phyloP scores from a whole-genome alignment of 306 rosid species.

The Dalbergia cochinchinensis region DNA sequence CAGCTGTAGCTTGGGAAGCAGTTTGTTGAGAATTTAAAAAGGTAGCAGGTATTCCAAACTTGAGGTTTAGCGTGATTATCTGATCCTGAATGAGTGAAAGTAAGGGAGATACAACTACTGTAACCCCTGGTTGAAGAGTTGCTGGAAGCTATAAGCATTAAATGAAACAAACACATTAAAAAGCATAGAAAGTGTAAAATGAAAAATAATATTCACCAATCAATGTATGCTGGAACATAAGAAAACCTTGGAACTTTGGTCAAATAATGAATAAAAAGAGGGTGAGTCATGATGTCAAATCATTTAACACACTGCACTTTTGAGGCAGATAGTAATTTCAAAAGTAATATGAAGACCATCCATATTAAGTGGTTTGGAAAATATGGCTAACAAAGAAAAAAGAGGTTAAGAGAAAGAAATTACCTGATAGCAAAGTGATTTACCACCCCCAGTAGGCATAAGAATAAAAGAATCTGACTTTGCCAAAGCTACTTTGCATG shows the following conservation, averaged over 20 bases:
- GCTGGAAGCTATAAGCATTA: slow-evolving; percentile 86
- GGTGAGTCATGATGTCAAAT: slow-evolving; percentile 13
- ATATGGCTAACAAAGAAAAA: slow-evolving; percentile 2
- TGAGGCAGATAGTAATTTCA: slow-evolving; percentile 30
- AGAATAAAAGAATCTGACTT: slow-evolving; percentile 88
- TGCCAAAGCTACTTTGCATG: slow-evolving; percentile 81
- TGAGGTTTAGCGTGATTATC: slow-evolving; percentile 83
- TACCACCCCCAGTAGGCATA: slow-evolving; percentile 99
- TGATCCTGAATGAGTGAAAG: slow-evolving; percentile 99
- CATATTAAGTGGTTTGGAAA: slow-evolving; percentile 39
- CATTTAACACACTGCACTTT: slow-evolving; percentile 34
- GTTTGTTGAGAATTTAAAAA: slow-evolving; percentile 96
- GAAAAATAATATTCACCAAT: slow-evolving; percentile 34
- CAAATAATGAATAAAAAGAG: slow-evolving; percentile 16
- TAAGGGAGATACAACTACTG: slow-evolving; percentile 88
- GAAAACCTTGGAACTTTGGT: slow-evolving; percentile 7
- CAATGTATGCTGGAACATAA: slow-evolving; percentile 23
- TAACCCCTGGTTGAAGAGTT: slow-evolving; percentile 85
- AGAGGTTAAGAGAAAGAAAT: slow-evolving; percentile 47
- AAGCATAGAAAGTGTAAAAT: slow-evolving; percentile 28
- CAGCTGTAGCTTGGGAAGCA: slow-evolving; percentile 77
- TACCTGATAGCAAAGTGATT: slow-evolving; percentile 98
- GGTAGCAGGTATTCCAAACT: slow-evolving; percentile 90
- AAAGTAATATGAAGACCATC: slow-evolving; percentile 15
- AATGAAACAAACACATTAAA: slow-evolving; percentile 42